Evolutionary conservation across 2,329 filamentous ascomycete species (phyloP).

Genomic region (Phialophora expanda): DNA sequence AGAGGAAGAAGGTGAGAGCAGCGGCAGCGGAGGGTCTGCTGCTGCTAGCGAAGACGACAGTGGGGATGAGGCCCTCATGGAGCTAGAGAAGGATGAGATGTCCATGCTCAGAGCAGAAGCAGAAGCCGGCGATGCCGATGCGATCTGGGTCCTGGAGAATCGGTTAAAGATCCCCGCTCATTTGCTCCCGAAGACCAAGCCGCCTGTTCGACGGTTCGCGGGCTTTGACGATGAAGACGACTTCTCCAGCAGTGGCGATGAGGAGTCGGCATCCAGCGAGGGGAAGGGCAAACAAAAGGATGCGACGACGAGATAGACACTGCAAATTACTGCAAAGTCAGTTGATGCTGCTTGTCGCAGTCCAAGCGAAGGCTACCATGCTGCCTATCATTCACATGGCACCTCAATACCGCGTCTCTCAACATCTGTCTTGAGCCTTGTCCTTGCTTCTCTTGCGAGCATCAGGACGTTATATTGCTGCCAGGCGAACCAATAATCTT

Average conservation of each 20-base stretch:
- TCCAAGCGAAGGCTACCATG: neutral
- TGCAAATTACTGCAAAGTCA: neutral
- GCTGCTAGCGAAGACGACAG: slow-evolving; percentile 48
- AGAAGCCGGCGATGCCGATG: slow-evolving; percentile 39
- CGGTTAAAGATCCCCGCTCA: slow-evolving; percentile 36
- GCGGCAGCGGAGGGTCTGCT: slow-evolving; percentile 43
- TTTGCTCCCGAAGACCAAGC: slow-evolving; percentile 34
- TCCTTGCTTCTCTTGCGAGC: neutral
- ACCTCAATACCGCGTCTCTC: neutral
- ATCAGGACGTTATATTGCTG: no score
- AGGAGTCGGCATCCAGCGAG: slow-evolving; percentile 42
- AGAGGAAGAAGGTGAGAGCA: slow-evolving; percentile 50
- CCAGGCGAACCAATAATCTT: neutral
- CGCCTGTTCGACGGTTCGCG: slow-evolving; percentile 46
- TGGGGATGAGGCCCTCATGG: slow-evolving; percentile 42
- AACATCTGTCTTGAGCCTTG: neutral
- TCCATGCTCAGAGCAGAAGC: slow-evolving; percentile 34
- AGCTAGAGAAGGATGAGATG: slow-evolving; percentile 39
- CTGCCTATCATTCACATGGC: neutral
- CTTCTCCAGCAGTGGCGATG: slow-evolving; percentile 52
- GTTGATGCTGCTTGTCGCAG: neutral
- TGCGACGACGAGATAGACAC: slow-evolving; percentile 9
- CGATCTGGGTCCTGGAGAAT: slow-evolving; percentile 40
- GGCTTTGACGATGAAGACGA: slow-evolving; percentile 57
- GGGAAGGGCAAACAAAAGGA: slow-evolving; percentile 28